Evolutionary conservation across 2,329 filamentous ascomycete genomes (phyloP), one percentile per base, ranked within the genome.

Genomic region (Penicillium sumatraense): DNA sequence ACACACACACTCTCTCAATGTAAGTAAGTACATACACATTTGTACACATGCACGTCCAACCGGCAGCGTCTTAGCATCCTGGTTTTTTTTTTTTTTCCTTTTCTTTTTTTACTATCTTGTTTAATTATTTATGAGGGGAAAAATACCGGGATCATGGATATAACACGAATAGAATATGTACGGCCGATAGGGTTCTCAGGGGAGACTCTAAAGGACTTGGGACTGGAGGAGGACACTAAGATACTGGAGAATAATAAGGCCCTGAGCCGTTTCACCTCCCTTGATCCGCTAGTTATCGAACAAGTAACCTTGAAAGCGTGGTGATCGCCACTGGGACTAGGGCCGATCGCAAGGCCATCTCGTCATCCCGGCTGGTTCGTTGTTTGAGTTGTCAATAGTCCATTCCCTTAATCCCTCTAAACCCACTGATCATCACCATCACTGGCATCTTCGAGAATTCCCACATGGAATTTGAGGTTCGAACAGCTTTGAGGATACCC

Each of bases 241-340:
- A 36, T 38, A 11, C 14, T 44, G 47, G 29, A 16, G 23, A 42
- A 48, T 48, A 38, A 38, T 24, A 49, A 21, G 21, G 31, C 45
- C 18, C 38, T 31, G 29, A 48, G 49, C 47, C 56, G 61, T 63
- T 64, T 60, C 57, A 62, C 50, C 49, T 51, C 54, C 48, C 42
- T 31, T 53, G 35, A 33, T 42, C 45, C 42, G 26, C 51, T 45
- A 50, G 38, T 50, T 35, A 54, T 51, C 54, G 29, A 54, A 47
- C 26, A 21, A 38, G 14, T n/a, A 48, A 49, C 27, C 48, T 58
- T 35, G 35, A 57, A 56, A 58, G 49, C 49, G 53, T 54, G 54
- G 54, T 54, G 62, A 66, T 65, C 59, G 56, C 48, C 60, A 16
- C 40, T 44, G 23, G 51, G 29, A 54, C 57, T 65, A 63, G 57